A percentile compares a stretch with the other conserved stretches of the same genome.
Evolutionary conservation across 208 protist genomes (phyloP).

Genomic region (Crithidia bombi): DNA sequence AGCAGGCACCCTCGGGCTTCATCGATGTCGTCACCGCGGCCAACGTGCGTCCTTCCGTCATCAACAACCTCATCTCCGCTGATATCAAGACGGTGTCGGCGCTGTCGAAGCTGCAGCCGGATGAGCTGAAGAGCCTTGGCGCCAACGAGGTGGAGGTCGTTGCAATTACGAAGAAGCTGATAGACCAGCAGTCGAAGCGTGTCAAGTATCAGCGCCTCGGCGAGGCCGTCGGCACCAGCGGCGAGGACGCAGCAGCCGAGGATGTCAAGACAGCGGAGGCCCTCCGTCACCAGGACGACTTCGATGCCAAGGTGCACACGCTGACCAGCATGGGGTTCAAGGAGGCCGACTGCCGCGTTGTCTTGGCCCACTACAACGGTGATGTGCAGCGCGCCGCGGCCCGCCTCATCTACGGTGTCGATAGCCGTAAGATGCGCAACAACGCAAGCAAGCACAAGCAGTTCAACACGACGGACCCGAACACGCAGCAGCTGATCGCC

Average conservation of each 20-base stretch:
- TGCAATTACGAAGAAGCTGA: slow-evolving; percentile 56
- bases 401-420: slow-evolving; percentile 62
- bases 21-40: slow-evolving; percentile 62
- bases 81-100: slow-evolving; percentile 68
- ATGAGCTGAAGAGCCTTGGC: slow-evolving; percentile 61
- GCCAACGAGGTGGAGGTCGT: slow-evolving; percentile 71
- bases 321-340: slow-evolving; percentile 69
- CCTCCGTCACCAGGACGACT: slow-evolving; percentile 43
- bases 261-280: slow-evolving; percentile 44
- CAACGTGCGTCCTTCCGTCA: slow-evolving; percentile 47
- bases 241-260: slow-evolving; percentile 35
- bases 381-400: slow-evolving; percentile 70
- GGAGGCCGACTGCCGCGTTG: slow-evolving; percentile 42
- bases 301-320: slow-evolving; percentile 55
- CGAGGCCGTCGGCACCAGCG: slow-evolving; percentile 50
- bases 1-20: slow-evolving; percentile 52
- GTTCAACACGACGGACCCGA: slow-evolving; percentile 67
- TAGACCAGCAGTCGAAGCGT: slow-evolving; percentile 55
- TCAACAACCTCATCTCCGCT: slow-evolving; percentile 52
- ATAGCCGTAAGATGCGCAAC: slow-evolving; percentile 43
- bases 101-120: slow-evolving; percentile 56
- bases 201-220: slow-evolving; percentile 59
- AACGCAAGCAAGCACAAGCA: slow-evolving; percentile 59
- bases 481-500: slow-evolving; percentile 75
- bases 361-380: slow-evolving; percentile 83